These are phyloP conservation scores for Lepraria neglecta DNA, from an alignment of 495 filamentous ascomycete species.

Conservation along the genomic window DNA sequence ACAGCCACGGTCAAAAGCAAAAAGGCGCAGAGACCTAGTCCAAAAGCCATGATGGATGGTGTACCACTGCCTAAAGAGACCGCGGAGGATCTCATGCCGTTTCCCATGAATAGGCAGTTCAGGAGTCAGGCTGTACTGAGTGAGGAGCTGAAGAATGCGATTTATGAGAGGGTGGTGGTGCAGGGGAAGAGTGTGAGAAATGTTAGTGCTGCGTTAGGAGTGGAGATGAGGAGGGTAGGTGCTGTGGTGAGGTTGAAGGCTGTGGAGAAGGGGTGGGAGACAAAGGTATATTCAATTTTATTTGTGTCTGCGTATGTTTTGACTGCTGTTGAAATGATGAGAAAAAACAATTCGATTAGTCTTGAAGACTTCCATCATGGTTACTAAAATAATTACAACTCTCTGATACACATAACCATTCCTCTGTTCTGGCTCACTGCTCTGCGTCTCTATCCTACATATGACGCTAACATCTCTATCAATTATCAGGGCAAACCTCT, in stretches of 20 bases:
- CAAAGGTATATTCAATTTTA: constrained; percentile 53
- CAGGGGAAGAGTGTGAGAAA: constrained; percentile 63
- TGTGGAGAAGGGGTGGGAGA: constrained; percentile 70
- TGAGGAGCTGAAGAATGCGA: constrained; percentile 65
- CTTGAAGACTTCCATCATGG: constrained; percentile 79
- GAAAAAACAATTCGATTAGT: constrained; percentile 92
- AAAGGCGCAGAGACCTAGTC: constrained; percentile 22
- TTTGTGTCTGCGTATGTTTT: not conserved
- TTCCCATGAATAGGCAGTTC: constrained; percentile 71
- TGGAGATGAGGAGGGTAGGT: constrained; percentile 81
- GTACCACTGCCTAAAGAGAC: constrained; percentile 36
- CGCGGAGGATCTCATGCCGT: constrained; percentile 49
- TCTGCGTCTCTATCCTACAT: not conserved
- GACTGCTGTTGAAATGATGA: constrained; percentile 50
- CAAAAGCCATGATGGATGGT: constrained; percentile 7
- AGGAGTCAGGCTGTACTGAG: constrained; percentile 66
- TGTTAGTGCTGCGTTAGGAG: constrained; percentile 68
- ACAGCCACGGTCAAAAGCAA: constrained; percentile 17
- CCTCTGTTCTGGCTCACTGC: not conserved
- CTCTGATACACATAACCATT: constrained; percentile 35
- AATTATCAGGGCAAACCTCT: constrained; percentile 64
- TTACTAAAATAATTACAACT: constrained; percentile 44
- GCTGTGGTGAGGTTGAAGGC: constrained; percentile 84
- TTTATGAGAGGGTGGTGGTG: constrained; percentile 60
- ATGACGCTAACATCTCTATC: not conserved